Conservation (phyloP, 1,284 basidiomycete species). For the Trichosporon asahii region DNA sequence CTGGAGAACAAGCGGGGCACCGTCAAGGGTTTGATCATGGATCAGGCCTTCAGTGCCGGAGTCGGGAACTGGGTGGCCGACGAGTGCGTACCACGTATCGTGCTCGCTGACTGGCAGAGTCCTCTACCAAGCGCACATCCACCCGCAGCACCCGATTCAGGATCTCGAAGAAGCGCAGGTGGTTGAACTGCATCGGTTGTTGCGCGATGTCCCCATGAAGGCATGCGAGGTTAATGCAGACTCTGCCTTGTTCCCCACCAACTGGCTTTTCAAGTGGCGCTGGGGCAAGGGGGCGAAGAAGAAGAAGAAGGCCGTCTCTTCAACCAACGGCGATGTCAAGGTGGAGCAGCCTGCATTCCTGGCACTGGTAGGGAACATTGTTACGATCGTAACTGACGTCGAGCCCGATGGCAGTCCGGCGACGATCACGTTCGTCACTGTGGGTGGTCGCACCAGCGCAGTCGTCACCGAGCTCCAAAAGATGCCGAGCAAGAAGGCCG, state of each 20-base stretch:
- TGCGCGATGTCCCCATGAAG: constrained; percentile 60
- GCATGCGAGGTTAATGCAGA: constrained; percentile 73
- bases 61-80: constrained; percentile 83
- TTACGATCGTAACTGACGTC: constrained; percentile 1
- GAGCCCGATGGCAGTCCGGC: constrained; percentile 68
- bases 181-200: constrained; percentile 59
- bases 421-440: constrained; percentile 71
- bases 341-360: constrained; percentile 49
- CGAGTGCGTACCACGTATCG: constrained; percentile 36
- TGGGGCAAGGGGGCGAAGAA: constrained; percentile 72
- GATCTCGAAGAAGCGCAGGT: constrained; percentile 59
- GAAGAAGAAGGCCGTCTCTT: constrained; percentile 15
- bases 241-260: constrained; percentile 63
- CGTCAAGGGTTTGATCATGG: constrained; percentile 72
- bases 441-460: constrained; percentile 76
- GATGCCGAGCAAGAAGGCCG: constrained; percentile 45
- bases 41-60: constrained; percentile 76
- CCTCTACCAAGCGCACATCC: constrained; percentile 70
- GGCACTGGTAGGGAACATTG: constrained; percentile 56
- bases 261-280: constrained; percentile 51
- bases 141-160: constrained; percentile 69
- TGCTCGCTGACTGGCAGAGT: constrained; percentile 56
- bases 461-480: constrained; percentile 67
- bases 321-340: constrained; percentile 13
- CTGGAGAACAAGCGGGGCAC: constrained; percentile 64